A percentile compares a stretch with the other conserved stretches of the same genome.
Conservation (phyloP, 2,329 filamentous ascomycete genomes). For the Colletotrichum sp. region DNA sequence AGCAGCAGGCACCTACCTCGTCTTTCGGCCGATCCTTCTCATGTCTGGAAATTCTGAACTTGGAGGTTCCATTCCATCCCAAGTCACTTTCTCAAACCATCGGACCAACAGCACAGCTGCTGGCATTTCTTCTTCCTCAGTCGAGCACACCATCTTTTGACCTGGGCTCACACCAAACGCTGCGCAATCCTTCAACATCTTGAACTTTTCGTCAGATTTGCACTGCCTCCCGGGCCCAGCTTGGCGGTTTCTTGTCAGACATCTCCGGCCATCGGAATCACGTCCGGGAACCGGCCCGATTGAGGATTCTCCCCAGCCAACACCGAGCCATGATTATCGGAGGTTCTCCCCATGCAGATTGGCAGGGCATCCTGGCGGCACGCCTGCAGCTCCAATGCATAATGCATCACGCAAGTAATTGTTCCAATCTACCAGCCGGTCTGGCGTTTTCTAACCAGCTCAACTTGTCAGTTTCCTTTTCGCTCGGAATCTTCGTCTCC, state of each 20-base stretch:
- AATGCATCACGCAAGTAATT: not conserved
- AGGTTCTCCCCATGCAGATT: not conserved
- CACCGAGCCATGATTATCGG: not conserved
- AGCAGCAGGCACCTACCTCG: not conserved
- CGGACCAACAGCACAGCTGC: not conserved
- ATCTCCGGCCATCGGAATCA: not conserved
- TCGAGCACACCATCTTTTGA: not conserved
- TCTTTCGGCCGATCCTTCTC: not conserved
- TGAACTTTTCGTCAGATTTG: not conserved
- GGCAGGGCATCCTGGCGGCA: not conserved
- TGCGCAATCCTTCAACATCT: not conserved
- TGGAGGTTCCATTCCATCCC: not conserved
- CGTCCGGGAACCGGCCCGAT: not conserved
- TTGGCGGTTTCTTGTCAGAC: not conserved
- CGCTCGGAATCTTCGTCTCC: not conserved
- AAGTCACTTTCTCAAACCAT: not conserved
- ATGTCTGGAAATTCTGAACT: not conserved
- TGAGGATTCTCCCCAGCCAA: not conserved
- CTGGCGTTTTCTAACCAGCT: not conserved
- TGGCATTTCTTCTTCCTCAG: not conserved
- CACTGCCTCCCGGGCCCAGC: not conserved
- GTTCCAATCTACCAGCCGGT: not conserved
- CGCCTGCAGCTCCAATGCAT: not conserved
- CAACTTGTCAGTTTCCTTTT: not conserved
- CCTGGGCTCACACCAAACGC: not conserved